Evolutionary conservation across 164 flowering plant genomes (phyloP).

Genomic region (Malania oleifera): DNA sequence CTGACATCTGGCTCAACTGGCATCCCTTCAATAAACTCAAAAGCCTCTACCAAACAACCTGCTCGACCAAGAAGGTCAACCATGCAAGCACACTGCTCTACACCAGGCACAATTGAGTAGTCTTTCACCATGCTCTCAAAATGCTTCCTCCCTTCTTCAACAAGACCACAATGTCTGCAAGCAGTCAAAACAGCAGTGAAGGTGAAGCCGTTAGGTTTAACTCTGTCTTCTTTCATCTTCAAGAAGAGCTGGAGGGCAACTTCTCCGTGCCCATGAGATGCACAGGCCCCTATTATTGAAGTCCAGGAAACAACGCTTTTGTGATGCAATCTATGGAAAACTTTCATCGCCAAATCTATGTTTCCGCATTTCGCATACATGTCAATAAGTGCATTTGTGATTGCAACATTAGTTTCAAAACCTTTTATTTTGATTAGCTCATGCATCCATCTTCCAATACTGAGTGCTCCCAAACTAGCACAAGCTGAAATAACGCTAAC

Average conservation of each 20-base stretch:
- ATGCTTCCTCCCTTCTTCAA: constrained; percentile 26
- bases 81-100: constrained; percentile 13
- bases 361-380: constrained; percentile 15
- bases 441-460: constrained; percentile 28
- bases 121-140: constrained; percentile 28
- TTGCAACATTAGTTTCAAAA: constrained; percentile 17
- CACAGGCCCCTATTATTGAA: neutral
- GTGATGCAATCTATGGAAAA: constrained; percentile 12
- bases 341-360: constrained; percentile 24
- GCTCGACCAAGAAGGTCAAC: too few relatives aligned
- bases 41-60: neutral
- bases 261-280: constrained; percentile 11
- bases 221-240: constrained; percentile 22
- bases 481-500: constrained; percentile 39
- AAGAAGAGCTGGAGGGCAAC: constrained; percentile 26
- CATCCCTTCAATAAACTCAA: neutral
- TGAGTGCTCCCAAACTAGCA: constrained; percentile 28
- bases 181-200: constrained; percentile 31
- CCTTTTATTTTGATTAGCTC: constrained; percentile 22
- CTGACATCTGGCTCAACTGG: neutral
- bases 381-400: constrained; percentile 16
- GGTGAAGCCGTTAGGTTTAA: constrained; percentile 28
- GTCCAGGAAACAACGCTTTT: neutral
- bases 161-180: constrained; percentile 31
- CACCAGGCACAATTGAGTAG: constrained; percentile 23